Evolutionary conservation across 768 basidiomycete genomes (phyloP), one percentile per base, ranked within the genome.

Genomic region (Mycena sanguinolenta): DNA sequence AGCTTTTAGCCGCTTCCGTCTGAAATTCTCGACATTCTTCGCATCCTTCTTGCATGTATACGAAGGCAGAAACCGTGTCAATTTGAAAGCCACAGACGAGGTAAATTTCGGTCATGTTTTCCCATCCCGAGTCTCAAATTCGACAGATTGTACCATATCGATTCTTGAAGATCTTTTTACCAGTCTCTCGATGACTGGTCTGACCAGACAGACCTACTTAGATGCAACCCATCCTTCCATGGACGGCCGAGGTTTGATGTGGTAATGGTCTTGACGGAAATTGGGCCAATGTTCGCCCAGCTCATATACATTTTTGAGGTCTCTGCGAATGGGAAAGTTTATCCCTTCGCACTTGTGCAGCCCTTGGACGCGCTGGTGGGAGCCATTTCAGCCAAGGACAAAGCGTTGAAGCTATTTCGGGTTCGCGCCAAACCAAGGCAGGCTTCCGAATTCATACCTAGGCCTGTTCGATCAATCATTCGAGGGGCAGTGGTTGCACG

Each of bases 381-480:
- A 4, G 10, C 3, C 3, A 13, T 27, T 6, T n/a, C 58, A 17
- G 49, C 30, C 4, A 77, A 74, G 46, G 79, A 82, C 28, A 62
- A 58, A 4, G 75, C 77, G 49, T 67, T 82, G 27, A 23, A 70
- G 0, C 70, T 81, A 14, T 65, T 65, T 59, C 57, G 73, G 6
- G 39, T 79, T 25, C 68, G 69, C 2, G 36, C 65, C 23, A 39
- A 65, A n/a, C 67, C 59, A 4, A 39, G 58, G 28, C 42, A 60
- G 27, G 30, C 68, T 0, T 55, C 72, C 0, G 73, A 75, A 52
- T 73, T 82, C 27, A 71, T 83, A 28, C 73, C n/a, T n/a, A n/a
- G n/a, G n/a, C n/a, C 76, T 8, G 67, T 76, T 8, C 44, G 50
- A 16, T 81, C 80, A 34, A 80, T 83, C 14, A 70, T 80, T 49